phyloP scores from a whole-genome alignment of 2,329 filamentous ascomycete genomes.

The Sporothrix curviconia region DNA sequence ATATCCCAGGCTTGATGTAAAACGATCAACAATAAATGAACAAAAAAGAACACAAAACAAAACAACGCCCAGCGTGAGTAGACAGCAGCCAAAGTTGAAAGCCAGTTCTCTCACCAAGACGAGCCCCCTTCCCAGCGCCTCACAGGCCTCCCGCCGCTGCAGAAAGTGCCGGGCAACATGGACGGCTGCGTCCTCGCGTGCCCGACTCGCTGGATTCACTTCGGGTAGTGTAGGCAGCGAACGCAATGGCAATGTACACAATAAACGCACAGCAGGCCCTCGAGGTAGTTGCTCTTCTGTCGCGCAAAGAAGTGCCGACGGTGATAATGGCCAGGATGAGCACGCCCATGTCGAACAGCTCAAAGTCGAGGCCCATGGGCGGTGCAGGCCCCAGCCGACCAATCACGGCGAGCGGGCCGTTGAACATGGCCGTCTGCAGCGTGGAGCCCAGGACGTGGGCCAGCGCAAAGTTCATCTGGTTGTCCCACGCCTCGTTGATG shows the following conservation, averaged over 20 bases:
- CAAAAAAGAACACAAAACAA: no score
- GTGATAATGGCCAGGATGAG: conserved; percentile 79
- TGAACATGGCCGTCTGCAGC: conserved; percentile 84
- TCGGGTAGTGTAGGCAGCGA: conserved; percentile 30
- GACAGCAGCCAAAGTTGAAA: no score
- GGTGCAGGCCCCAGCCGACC: conserved; percentile 72
- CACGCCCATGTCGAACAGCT: conserved; percentile 77
- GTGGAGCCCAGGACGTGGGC: conserved; percentile 81
- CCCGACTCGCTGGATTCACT: neutral
- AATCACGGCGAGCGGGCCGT: conserved; percentile 74
- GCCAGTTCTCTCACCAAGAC: no score
- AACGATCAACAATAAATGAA: no score
- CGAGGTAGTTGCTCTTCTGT: conserved; percentile 87
- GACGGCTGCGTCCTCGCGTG: neutral
- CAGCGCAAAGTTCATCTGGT: conserved; percentile 78
- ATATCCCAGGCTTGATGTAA: no score
- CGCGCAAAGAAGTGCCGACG: conserved; percentile 78
- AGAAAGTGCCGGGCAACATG: conserved; percentile 1
- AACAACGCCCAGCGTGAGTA: no score
- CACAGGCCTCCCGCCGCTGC: neutral
- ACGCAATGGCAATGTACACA: conserved; percentile 54
- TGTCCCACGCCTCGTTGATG: conserved; percentile 72
- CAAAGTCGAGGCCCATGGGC: conserved; percentile 76
- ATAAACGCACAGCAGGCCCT: conserved; percentile 75
- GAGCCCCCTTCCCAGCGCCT: no score